Conservation (phyloP, 495 filamentous ascomycete species). For the Talaromyces proteolyticus region DNA sequence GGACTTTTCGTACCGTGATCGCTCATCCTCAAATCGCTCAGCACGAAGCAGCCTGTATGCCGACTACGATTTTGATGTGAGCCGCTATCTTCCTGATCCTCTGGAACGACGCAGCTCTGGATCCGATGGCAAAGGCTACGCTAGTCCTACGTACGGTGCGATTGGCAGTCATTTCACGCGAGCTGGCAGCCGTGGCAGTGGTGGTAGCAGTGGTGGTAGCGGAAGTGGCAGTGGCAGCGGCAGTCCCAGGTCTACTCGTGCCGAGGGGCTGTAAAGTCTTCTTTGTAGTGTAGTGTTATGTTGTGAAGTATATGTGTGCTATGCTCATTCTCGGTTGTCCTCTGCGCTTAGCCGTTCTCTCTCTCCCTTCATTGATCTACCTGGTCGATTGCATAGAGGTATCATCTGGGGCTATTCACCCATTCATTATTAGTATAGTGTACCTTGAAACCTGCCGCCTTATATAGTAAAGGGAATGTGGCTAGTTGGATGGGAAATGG, state of each 20-base stretch:
- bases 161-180: conserved; percentile 36
- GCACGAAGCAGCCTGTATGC: conserved; percentile 32
- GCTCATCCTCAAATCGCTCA: conserved; percentile 44
- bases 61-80: conserved; percentile 32
- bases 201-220: conserved; percentile 37
- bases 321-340: not conserved
- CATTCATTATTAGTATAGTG: too few relatives aligned
- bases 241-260: conserved; percentile 34
- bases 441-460: not conserved
- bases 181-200: conserved; percentile 38
- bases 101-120: conserved; percentile 29
- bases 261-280: not conserved
- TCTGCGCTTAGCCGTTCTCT: not conserved
- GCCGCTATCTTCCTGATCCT: conserved; percentile 28
- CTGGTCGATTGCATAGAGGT: not conserved
- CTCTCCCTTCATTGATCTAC: conserved; percentile 7
- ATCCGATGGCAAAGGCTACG: conserved; percentile 26
- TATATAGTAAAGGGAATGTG: not conserved
- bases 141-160: conserved; percentile 23
- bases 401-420: not conserved
- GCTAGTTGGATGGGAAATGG: not conserved
- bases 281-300: not conserved
- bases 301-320: not conserved
- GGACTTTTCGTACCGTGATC: conserved; percentile 31
- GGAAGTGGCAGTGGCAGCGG: conserved; percentile 20